Base-by-base conservation (phyloP, 305 asterid species). In the Fraxinus velutina region DNA sequence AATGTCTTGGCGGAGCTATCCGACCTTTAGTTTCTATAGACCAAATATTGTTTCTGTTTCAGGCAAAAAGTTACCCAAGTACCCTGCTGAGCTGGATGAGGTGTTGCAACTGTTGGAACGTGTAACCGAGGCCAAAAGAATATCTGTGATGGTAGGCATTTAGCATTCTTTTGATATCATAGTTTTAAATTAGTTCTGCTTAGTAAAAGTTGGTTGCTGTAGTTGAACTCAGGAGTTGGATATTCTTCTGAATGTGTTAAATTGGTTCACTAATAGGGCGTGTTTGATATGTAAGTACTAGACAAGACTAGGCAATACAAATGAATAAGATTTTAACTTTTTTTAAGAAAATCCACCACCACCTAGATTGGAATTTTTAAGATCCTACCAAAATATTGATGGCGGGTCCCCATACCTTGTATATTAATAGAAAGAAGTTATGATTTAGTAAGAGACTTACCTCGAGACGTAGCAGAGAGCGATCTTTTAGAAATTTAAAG, bases 61-160 rank as follows among this genome's bases (percentile, higher is more conserved):
- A 94, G 98, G 91, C 78, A 93, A 91, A 86, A 91, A 91, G 84
- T 82, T 95, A 44, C 97, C 97, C 0, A 86, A 88, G 86, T 93
- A 85, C 86, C 88, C 94, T 15, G 91, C 94, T 21, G 83, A 87
- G 83, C 93, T 90, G 73, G 98, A 93, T 27, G 99, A 95, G 92
- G 98, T 93, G 73, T 81, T 92, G 73, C 78, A 87, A 22, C 82
- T 90, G 22, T 80, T 87, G 88, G 97, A 93, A 81, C 92, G 93
- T 6, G 96, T 92, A 27, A 7, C 88, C 6, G 98, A 94, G 85
- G 96, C 98, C 82, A 93, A 93, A 87, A 88, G 94, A 88, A 86
- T 93, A 72, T 83, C 99, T 21, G 90, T 86, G 79, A 89, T 84
- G 98, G 97, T 95, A 85, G 9, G 70, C 30, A n/a, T 52, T 52